Conservation (phyloP, 768 basidiomycete genomes). For the Hydnomerulius pinastri region DNA sequence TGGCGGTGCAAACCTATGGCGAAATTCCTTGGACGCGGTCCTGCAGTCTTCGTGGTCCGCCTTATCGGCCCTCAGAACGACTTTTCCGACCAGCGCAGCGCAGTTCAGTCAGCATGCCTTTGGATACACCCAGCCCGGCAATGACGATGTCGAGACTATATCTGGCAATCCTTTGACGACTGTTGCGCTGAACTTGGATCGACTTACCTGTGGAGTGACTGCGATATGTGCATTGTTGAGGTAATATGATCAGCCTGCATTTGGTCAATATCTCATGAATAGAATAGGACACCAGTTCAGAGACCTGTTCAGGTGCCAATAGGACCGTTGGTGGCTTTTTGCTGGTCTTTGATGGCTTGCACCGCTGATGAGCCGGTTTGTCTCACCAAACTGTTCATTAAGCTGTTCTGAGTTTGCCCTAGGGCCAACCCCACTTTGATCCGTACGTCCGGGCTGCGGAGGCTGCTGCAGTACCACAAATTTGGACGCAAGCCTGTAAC, state of each 20-base stretch:
- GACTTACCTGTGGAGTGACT: conserved; percentile 53
- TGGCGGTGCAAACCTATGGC: conserved; percentile 70
- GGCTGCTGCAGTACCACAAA: conserved; percentile 38
- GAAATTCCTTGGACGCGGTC: conserved; percentile 72
- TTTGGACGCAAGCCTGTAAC: conserved; percentile 56
- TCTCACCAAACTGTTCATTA: conserved; percentile 3
- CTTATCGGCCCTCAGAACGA: conserved; percentile 57
- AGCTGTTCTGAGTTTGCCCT: conserved; percentile 7
- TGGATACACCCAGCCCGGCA: conserved; percentile 3
- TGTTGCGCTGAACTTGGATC: conserved; percentile 61
- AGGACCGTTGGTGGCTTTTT: conserved; percentile 59
- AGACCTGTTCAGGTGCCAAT: conserved; percentile 72
- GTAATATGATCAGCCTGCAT: conserved; percentile 34
- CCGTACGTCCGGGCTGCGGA: conserved; percentile 56
- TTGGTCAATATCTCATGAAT: conserved; percentile 3
- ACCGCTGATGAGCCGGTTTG: conserved; percentile 48
- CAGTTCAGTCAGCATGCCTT: conserved; percentile 14
- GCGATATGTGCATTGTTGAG: conserved; percentile 57
- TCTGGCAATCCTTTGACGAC: conserved; percentile 48
- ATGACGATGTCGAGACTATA: conserved; percentile 17
- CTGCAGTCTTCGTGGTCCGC: conserved; percentile 66
- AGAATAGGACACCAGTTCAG: conserved; percentile 48
- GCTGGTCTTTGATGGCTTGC: conserved; percentile 49
- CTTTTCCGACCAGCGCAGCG: conserved; percentile 52
- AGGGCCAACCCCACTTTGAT: conserved; percentile 56